Evolutionary conservation across 139 green algal genomes (phyloP).

Genomic region (Coelastrella sp.): DNA sequence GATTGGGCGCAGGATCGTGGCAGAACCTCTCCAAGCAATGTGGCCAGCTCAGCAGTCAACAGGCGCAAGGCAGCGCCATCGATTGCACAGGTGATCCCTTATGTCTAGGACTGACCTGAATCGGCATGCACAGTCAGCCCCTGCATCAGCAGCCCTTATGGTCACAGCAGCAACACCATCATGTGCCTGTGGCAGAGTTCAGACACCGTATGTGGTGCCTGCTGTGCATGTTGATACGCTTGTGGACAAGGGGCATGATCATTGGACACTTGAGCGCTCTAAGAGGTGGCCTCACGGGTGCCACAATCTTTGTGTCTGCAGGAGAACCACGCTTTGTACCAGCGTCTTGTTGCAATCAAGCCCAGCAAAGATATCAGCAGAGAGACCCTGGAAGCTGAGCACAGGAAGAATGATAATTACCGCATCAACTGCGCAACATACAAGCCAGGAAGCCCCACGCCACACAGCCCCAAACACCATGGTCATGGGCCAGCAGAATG

Average conservation of each 20-base stretch:
- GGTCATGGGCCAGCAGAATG: too few relatives aligned
- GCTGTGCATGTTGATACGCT: too few relatives aligned
- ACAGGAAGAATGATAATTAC: conserved; percentile 23
- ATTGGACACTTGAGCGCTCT: too few relatives aligned
- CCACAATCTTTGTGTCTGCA: neutral
- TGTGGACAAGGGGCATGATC: too few relatives aligned
- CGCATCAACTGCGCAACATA: conserved; percentile 40
- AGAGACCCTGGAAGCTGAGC: conserved; percentile 25
- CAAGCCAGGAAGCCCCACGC: conserved; percentile 14
- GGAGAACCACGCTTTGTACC: conserved; percentile 51
- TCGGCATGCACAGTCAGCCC: neutral
- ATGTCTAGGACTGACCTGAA: too few relatives aligned
- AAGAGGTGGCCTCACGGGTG: too few relatives aligned
- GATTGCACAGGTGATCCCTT: conserved; percentile 37
- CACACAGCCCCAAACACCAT: neutral
- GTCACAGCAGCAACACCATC: too few relatives aligned
- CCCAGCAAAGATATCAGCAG: conserved; percentile 50
- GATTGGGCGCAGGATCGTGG: conserved; percentile 2
- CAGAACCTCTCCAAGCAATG: conserved; percentile 36
- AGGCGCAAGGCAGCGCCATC: conserved; percentile 28
- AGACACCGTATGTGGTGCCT: too few relatives aligned
- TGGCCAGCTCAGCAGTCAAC: conserved; percentile 47
- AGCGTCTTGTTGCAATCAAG: conserved; percentile 43
- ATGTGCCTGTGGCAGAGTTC: too few relatives aligned
- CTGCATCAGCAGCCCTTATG: neutral